Percentiles rank a stretch among this genome's conserved stretches.
Conservation (phyloP, 2,329 filamentous ascomycete species). For the Epichloe bromicola region DNA sequence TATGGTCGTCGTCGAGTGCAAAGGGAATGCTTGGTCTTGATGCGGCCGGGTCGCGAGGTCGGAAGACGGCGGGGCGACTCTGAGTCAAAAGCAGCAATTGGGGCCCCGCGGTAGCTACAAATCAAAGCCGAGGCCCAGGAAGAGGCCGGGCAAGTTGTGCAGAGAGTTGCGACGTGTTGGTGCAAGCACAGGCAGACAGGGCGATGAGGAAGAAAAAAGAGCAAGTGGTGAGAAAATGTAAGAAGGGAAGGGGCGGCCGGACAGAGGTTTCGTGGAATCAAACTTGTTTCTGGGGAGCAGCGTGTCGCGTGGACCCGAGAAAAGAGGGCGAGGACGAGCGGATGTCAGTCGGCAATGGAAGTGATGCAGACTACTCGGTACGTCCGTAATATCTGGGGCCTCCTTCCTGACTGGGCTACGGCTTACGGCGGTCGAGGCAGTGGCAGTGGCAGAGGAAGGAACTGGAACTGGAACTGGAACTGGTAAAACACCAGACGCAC, state of each 20-base stretch:
- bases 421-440: too few relatives aligned
- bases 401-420: too few relatives aligned
- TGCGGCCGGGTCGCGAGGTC: conserved; percentile 5
- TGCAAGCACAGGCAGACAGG: not conserved
- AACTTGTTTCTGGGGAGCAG: not conserved
- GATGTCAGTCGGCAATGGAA: not conserved
- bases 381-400: too few relatives aligned
- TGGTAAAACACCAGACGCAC: too few relatives aligned
- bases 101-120: conserved; percentile 9
- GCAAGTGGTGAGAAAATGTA: not conserved
- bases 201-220: not conserved
- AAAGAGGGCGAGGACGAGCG: not conserved
- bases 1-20: not conserved
- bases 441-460: too few relatives aligned
- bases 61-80: conserved; percentile 9
- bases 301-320: not conserved
- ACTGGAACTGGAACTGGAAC: too few relatives aligned
- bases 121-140: conserved; percentile 6
- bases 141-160: not conserved
- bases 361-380: not conserved
- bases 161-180: not conserved
- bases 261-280: not conserved
- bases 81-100: conserved; percentile 13
- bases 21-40: conserved; percentile 1
- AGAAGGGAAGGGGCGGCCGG: not conserved